Evolutionary conservation across 768 basidiomycete species (phyloP), one percentile per base, ranked within the genome.

Genomic region (Cyclocybe cylindracea): DNA sequence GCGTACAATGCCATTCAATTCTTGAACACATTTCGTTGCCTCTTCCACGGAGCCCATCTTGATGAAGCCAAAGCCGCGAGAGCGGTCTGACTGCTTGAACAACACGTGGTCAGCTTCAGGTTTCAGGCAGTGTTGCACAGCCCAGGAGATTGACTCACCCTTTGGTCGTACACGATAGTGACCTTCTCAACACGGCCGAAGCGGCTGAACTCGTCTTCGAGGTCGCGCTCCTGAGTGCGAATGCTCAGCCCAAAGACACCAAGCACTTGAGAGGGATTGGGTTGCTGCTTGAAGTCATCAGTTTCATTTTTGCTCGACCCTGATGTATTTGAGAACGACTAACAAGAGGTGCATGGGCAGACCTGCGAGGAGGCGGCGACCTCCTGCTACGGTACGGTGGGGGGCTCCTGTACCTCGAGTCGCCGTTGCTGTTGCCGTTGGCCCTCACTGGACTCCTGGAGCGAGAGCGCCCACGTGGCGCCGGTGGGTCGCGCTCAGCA

Each of bases 221-320:
- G 76, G 66, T 98, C 96, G 38, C 90, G 83, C 66, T 99, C 96
- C 48, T 86, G 82, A 3, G 96, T 98, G 48, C 95, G 84, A 50
- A 99, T 96, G 61, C 93, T 95, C 38, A 98, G 74, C n/a, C 96
- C 96, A 59, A 98, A 99, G n/a, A 98, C 94, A 51, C 96, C 96
- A 55, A 99, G 79, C 32, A 96, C 94, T 54, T 80, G 86, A 61
- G 89, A 87, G 16, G 94, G 90, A 68, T 87, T 88, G 44, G 92
- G 91, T 60, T 88, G 89, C 90, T 92, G 80, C 76, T 78, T 69
- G 56, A 66, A 64, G 39, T 58, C 51, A 67, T 81, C 56, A 79
- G 73, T 68, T 48, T 52, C 54, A 56, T 46, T 35, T 42, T 47
- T 34, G 42, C 18, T 37, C 45, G 38, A 55, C 44, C 48, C 52